A percentile compares a stretch with the other conserved stretches of the same genome.
Evolutionary conservation across 371 early-diverging fungal genomes (phyloP).

Genomic region (Catenaria anguillulae): DNA sequence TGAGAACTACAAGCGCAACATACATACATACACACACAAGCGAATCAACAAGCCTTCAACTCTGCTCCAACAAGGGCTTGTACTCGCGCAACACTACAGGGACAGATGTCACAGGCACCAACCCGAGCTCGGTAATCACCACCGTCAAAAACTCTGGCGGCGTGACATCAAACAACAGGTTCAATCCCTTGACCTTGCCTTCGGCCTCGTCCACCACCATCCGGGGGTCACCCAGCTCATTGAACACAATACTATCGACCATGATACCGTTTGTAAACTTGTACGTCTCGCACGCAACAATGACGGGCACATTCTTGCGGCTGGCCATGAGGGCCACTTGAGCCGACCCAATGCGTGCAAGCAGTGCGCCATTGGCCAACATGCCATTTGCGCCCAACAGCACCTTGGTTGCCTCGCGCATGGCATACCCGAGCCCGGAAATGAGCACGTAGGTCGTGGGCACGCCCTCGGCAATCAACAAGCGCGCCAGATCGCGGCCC

Average conservation of each 20-base stretch:
- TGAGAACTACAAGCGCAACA: too few species aligned
- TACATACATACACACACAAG: too few species aligned
- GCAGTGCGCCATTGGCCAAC: conserved; percentile 81
- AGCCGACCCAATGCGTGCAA: conserved; percentile 84
- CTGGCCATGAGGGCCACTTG: conserved; percentile 82
- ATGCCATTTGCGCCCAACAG: conserved; percentile 85
- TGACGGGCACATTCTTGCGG: conserved; percentile 77
- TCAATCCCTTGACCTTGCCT: conserved; percentile 53
- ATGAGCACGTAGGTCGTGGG: conserved; percentile 42
- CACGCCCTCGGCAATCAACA: background rate
- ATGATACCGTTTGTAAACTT: conserved; percentile 87
- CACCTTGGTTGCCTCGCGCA: conserved; percentile 79
- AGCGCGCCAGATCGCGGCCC: conserved; percentile 28
- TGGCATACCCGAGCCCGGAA: conserved; percentile 46
- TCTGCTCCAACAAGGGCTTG: conserved; percentile 2
- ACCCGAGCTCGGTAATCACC: conserved; percentile 84
- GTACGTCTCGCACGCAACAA: conserved; percentile 90
- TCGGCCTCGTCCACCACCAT: conserved; percentile 47
- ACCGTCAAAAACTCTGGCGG: conserved; percentile 81
- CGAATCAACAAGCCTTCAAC: too few species aligned
- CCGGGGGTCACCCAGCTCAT: conserved; percentile 73
- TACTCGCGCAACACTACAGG: conserved; percentile 52
- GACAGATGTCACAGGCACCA: conserved; percentile 88
- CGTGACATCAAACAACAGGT: conserved; percentile 83
- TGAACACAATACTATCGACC: conserved; percentile 87